Conservation (phyloP, 257 asterid species). For the Echites panduratus region DNA sequence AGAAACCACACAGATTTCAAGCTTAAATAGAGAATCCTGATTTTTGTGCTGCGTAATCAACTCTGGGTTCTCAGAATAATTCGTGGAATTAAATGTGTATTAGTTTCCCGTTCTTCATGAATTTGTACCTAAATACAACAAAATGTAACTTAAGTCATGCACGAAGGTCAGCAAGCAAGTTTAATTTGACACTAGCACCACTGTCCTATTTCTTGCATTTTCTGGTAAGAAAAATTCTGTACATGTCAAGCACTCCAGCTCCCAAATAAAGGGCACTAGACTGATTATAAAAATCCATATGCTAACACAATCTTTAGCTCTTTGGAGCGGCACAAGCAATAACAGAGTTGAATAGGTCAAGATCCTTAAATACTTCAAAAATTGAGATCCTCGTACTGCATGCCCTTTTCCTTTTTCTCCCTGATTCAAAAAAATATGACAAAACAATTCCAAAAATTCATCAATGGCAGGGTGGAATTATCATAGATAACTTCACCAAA, state of each 20-base stretch:
- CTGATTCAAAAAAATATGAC: neutral
- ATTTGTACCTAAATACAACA: neutral
- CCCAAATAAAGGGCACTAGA: neutral
- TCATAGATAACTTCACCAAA: neutral
- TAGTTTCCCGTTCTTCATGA: neutral
- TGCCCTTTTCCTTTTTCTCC: neutral
- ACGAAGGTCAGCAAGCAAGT: neutral
- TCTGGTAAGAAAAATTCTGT: neutral
- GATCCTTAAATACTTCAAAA: neutral
- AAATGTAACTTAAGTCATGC: neutral
- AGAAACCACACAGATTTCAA: no score
- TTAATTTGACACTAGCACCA: neutral
- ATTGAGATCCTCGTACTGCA: neutral
- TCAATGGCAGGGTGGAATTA: neutral
- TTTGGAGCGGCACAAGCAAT: neutral
- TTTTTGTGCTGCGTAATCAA: no score
- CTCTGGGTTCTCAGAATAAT: neutral
- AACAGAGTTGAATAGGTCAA: neutral
- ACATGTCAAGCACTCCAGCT: no score
- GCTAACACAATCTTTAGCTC: neutral
- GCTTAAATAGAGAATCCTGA: no score
- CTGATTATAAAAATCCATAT: neutral
- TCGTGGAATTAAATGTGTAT: neutral
- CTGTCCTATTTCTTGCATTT: neutral
- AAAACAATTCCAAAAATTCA: neutral